Evolutionary conservation across 768 basidiomycete genomes (phyloP).

Genomic region (Lepiota brunneoincarnata): DNA sequence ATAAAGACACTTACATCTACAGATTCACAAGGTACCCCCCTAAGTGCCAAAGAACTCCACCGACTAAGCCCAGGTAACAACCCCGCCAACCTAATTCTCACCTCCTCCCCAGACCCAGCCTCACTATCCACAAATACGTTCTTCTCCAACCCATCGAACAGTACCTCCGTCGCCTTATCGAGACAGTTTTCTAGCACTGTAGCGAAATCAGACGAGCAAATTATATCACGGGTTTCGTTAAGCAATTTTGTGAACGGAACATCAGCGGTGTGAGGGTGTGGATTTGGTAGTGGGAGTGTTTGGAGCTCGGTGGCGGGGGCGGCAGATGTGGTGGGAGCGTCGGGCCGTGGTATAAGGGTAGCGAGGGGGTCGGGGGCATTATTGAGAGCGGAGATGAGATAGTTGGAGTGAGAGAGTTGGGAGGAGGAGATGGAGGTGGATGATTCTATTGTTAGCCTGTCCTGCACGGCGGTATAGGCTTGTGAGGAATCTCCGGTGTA

Average conservation of each 20-base stretch:
- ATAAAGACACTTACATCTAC: slow-evolving; percentile 63
- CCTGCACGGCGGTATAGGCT: no score
- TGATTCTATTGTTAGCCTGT: slow-evolving; percentile 2
- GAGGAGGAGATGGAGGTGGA: slow-evolving; percentile 26
- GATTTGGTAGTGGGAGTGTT: slow-evolving; percentile 20
- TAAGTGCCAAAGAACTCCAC: slow-evolving; percentile 72
- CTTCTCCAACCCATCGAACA: slow-evolving; percentile 62
- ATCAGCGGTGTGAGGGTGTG: slow-evolving; percentile 32
- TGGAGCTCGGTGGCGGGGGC: slow-evolving; percentile 3
- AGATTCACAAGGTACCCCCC: slow-evolving; percentile 73
- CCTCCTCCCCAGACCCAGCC: slow-evolving; percentile 29
- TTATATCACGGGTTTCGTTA: slow-evolving; percentile 59
- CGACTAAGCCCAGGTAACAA: slow-evolving; percentile 76
- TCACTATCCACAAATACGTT: slow-evolving; percentile 50
- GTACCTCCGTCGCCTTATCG: slow-evolving; percentile 61
- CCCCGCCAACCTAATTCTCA: slow-evolving; percentile 69
- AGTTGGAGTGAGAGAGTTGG: slow-evolving; percentile 28
- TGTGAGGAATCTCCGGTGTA: slow-evolving; percentile 2
- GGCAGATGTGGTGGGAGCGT: not conserved
- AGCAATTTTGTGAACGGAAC: slow-evolving; percentile 62
- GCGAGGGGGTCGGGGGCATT: not conserved
- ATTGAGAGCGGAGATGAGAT: slow-evolving; percentile 23
- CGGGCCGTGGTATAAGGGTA: no score
- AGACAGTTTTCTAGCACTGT: slow-evolving; percentile 71
- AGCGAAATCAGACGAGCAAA: slow-evolving; percentile 69